Evolutionary conservation across 78 protist genomes (phyloP).

Genomic region (Dictyostelium citrinum): DNA sequence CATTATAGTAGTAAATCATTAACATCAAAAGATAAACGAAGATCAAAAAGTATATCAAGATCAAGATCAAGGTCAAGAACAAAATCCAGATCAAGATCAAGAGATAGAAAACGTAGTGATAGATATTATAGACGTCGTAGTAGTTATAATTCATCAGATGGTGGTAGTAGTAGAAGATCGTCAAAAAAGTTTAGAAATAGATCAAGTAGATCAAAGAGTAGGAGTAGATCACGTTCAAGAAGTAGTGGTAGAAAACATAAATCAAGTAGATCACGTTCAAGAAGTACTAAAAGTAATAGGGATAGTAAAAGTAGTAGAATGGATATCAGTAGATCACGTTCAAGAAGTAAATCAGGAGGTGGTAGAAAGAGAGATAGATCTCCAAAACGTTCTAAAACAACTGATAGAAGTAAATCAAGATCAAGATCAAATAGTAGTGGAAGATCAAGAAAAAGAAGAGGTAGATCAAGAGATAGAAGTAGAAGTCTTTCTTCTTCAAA

Average conservation of each 20-base stretch:
- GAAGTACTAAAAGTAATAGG: background rate
- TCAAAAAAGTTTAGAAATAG: background rate
- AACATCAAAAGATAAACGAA: background rate
- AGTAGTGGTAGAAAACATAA: background rate
- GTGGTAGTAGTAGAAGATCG: background rate
- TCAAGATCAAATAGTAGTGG: background rate
- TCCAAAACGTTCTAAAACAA: background rate
- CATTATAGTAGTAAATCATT: background rate
- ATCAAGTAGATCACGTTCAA: conserved; percentile 2
- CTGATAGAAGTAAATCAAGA: background rate
- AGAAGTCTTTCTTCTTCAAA: background rate
- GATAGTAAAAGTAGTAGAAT: background rate
- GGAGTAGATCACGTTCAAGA: conserved; percentile 7
- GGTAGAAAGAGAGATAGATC: background rate
- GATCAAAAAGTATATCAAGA: background rate
- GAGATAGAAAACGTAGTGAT: conserved; percentile 15
- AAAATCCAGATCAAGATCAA: background rate
- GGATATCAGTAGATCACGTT: background rate
- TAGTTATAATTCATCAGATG: background rate
- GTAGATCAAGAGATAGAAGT: conserved; percentile 1
- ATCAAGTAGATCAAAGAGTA: background rate
- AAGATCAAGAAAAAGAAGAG: conserved; percentile 11
- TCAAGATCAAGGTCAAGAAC: background rate
- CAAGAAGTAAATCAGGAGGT: background rate
- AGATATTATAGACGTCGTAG: background rate